Percentiles rank a stretch among this genome's conserved stretches.
phyloP scores from a whole-genome alignment of 805 yeast species.

The Kodamaea restingae region DNA sequence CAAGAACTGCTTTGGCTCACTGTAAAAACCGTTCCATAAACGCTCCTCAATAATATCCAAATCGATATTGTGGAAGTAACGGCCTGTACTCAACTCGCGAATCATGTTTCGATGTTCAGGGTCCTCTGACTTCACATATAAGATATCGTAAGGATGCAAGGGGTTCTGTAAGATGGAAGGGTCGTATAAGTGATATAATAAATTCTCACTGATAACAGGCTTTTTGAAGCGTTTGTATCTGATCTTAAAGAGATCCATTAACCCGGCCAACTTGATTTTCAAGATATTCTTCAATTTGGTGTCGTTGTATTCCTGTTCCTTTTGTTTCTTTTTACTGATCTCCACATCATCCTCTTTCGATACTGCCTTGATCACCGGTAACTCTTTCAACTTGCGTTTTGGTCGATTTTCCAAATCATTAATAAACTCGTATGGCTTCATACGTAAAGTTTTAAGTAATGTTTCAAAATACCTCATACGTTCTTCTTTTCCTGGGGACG shows the following conservation, averaged over 20 bases:
- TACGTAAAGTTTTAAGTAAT: slow-evolving; percentile 49
- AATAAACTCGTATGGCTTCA: slow-evolving; percentile 69
- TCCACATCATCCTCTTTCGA: slow-evolving; percentile 23
- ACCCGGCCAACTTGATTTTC: slow-evolving; percentile 78
- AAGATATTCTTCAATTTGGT: slow-evolving; percentile 78
- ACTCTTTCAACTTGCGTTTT: slow-evolving; percentile 40
- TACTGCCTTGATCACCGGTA: slow-evolving; percentile 28
- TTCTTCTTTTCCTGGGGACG: slow-evolving; percentile 43
- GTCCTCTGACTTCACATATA: slow-evolving; percentile 45
- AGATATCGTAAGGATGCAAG: slow-evolving; percentile 31
- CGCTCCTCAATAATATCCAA: slow-evolving; percentile 91
- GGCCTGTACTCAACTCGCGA: slow-evolving; percentile 72
- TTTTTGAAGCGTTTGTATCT: slow-evolving; percentile 88
- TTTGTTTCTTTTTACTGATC: slow-evolving; percentile 36
- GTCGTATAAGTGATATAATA: slow-evolving; percentile 74
- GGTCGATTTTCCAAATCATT: slow-evolving; percentile 60
- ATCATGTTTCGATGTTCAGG: slow-evolving; percentile 62
- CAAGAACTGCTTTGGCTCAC: slow-evolving; percentile 86
- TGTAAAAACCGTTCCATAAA: slow-evolving; percentile 93
- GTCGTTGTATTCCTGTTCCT: slow-evolving; percentile 59
- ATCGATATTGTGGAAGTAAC: slow-evolving; percentile 79
- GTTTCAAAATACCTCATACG: slow-evolving; percentile 53
- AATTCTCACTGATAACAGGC: slow-evolving; percentile 79
- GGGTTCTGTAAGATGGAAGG: slow-evolving; percentile 42
- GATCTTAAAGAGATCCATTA: slow-evolving; percentile 85